Conservation (phyloP, 768 basidiomycete species). For the Tulasnella sp. region DNA sequence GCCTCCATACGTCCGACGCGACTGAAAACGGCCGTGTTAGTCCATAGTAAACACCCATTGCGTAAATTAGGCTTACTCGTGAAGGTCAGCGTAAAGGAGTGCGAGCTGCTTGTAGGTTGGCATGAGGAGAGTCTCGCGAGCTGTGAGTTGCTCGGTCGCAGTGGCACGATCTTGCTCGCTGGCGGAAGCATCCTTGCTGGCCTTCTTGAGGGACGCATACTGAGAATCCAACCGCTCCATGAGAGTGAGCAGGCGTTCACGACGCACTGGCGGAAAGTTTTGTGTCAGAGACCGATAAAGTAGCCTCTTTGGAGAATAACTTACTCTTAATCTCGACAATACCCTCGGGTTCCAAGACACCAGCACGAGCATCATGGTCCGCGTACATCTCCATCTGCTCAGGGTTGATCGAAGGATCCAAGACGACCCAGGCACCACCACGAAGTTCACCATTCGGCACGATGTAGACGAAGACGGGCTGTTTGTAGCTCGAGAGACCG, state of each 20-base stretch:
- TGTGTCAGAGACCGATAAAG: neutral
- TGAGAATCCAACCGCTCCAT: conserved; percentile 90
- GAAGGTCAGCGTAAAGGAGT: conserved; percentile 88
- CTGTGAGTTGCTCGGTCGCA: conserved; percentile 55
- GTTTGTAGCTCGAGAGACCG: conserved; percentile 91
- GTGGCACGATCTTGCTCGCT: conserved; percentile 61
- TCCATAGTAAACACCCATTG: neutral
- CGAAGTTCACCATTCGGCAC: conserved; percentile 97
- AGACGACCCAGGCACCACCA: conserved; percentile 98
- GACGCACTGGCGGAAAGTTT: conserved; percentile 43
- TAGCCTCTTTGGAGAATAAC: neutral
- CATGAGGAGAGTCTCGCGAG: conserved; percentile 67
- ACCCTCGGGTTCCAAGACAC: conserved; percentile 92
- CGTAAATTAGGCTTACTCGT: conserved; percentile 55
- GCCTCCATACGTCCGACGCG: conserved; percentile 95
- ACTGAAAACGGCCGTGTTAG: conserved; percentile 32
- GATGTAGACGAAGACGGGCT: conserved; percentile 97
- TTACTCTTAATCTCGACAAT: conserved; percentile 83
- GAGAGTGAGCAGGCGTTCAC: conserved; percentile 76
- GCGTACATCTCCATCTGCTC: conserved; percentile 99
- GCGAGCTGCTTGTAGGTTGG: conserved; percentile 94
- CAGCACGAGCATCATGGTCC: conserved; percentile 88
- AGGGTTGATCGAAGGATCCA: conserved; percentile 94
- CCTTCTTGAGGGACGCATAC: conserved; percentile 70
- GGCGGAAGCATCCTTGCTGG: conserved; percentile 63